Conservation (phyloP, 163 green algal genomes). For the Volvox carteri region DNA sequence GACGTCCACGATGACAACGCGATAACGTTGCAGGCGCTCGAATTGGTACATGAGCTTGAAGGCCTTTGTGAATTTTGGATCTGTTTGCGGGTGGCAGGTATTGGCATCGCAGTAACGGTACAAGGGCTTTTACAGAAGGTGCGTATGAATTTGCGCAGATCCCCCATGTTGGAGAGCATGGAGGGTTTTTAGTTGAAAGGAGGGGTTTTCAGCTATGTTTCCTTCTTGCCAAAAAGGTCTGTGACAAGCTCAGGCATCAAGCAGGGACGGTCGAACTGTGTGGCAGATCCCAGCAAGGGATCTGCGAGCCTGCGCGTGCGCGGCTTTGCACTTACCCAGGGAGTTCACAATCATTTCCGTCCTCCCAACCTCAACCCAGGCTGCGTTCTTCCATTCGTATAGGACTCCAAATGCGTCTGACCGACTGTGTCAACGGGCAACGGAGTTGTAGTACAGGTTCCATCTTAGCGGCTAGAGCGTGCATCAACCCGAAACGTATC, state of each 20-base stretch:
- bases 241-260: too few relatives aligned
- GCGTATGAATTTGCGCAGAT: too few relatives aligned
- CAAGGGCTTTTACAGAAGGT: too few relatives aligned
- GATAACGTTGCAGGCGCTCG: conserved; percentile 7
- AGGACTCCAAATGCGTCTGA: conserved; percentile 35
- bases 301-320: too few relatives aligned
- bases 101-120: too few relatives aligned
- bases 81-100: neutral
- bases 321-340: neutral
- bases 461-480: neutral
- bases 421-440: conserved; percentile 39
- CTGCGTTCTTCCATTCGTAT: neutral
- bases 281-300: too few relatives aligned
- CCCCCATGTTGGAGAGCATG: too few relatives aligned
- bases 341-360: conserved; percentile 46
- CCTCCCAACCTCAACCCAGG: neutral
- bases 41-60: conserved; percentile 30
- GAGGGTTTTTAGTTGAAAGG: too few relatives aligned
- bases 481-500: neutral
- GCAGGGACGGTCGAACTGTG: too few relatives aligned
- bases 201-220: too few relatives aligned
- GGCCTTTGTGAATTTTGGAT: neutral
- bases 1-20: conserved; percentile 4
- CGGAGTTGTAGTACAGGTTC: neutral
- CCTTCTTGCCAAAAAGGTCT: too few relatives aligned